Conservation (phyloP, 2,329 filamentous ascomycete genomes). For the Hypoxylon sp. region DNA sequence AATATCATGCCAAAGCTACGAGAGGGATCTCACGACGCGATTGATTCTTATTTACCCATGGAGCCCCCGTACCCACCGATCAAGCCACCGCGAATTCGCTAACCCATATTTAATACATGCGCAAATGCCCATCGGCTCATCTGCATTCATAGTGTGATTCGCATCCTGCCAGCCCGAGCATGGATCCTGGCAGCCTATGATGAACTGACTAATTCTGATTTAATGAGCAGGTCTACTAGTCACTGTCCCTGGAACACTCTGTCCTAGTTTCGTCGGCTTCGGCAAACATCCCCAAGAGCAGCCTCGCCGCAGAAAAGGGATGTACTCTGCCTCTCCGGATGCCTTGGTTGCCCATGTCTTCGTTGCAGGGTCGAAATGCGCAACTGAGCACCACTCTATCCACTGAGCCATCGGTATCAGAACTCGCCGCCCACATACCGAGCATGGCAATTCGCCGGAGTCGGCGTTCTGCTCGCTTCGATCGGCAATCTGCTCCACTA, state of each 20-base stretch:
- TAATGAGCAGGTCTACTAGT: constrained; percentile 3
- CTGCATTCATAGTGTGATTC: neutral
- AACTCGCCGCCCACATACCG: constrained; percentile 64
- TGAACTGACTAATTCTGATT: neutral
- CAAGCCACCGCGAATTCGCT: neutral
- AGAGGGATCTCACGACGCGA: neutral
- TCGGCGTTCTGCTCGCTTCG: constrained; percentile 60
- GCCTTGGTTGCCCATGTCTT: neutral
- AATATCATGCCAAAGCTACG: neutral
- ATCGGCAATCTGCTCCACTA: constrained; percentile 59
- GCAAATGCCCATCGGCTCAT: neutral
- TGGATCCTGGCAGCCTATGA: neutral
- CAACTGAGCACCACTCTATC: constrained; percentile 73
- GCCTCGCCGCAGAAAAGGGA: constrained; percentile 47
- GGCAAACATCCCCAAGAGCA: constrained; percentile 68
- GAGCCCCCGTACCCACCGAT: neutral
- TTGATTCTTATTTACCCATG: neutral
- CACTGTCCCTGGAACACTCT: constrained; percentile 34
- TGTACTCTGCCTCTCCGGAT: neutral
- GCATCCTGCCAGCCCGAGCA: neutral
- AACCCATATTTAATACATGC: neutral
- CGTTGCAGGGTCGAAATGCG: neutral
- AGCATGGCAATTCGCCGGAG: constrained; percentile 66
- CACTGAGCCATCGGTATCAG: constrained; percentile 70
- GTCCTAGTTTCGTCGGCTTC: constrained; percentile 28